phyloP scores from a whole-genome alignment of 2,329 filamentous ascomycete genomes.

The Pestalotiopsis sp. region DNA sequence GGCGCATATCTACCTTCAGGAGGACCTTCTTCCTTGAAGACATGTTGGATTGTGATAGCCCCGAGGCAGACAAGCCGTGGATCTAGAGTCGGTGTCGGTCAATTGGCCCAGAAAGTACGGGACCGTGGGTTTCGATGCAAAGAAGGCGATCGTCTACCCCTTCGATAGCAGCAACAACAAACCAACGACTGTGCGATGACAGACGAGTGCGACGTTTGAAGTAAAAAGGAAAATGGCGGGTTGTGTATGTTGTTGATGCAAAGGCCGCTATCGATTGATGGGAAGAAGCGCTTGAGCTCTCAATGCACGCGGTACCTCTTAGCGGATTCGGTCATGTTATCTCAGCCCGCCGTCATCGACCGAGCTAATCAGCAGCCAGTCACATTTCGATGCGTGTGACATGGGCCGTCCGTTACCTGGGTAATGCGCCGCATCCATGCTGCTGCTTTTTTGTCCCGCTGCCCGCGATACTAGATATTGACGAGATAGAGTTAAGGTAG shows the following conservation, averaged over 20 bases:
- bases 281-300: not conserved
- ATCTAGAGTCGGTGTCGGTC: not conserved
- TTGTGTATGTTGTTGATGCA: not conserved
- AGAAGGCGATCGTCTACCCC: not conserved
- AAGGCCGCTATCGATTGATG: not conserved
- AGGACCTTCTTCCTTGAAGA: slow-evolving; percentile 87
- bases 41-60: slow-evolving; percentile 51
- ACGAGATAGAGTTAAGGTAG: not conserved
- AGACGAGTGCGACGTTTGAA: not conserved
- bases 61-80: slow-evolving; percentile 6
- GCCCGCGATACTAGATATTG: not conserved
- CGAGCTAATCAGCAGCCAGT: not conserved
- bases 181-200: not conserved
- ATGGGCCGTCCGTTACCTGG: not conserved
- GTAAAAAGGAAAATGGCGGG: not conserved
- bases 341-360: slow-evolving; percentile 7
- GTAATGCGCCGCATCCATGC: not conserved
- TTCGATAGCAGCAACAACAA: not conserved
- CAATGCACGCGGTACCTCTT: slow-evolving; percentile 1
- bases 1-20: slow-evolving; percentile 66
- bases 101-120: not conserved
- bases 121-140: not conserved
- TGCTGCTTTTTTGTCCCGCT: not conserved
- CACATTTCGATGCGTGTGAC: not conserved
- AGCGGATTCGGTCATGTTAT: slow-evolving; percentile 11